These are phyloP conservation scores for Tricholoma flavovirens DNA, from an alignment of 768 basidiomycete genomes.

Conservation along the genomic window DNA sequence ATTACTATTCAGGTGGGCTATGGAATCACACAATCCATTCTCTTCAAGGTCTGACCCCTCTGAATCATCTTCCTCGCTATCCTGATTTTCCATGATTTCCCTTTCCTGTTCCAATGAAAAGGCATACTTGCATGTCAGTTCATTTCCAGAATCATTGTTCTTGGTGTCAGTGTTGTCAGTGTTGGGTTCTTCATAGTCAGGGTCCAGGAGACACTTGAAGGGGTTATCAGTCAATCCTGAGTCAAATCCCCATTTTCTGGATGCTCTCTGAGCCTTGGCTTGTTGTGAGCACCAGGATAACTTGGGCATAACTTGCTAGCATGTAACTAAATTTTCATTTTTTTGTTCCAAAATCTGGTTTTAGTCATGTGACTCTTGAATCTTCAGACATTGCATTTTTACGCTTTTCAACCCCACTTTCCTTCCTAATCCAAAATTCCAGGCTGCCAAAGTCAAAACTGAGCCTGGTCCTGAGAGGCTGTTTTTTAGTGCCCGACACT, in stretches of 20 bases:
- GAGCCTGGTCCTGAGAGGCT: background rate
- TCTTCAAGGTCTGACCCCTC: background rate
- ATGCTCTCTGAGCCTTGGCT: conserved; percentile 5
- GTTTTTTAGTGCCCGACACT: conserved; percentile 5
- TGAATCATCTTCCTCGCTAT: background rate
- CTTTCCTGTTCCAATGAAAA: too few species aligned
- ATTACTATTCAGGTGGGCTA: too few species aligned
- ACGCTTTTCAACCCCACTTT: conserved; percentile 2
- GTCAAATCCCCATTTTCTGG: conserved; percentile 1
- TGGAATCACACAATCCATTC: background rate
- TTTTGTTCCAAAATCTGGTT: conserved; percentile 7
- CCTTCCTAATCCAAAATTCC: conserved; percentile 1
- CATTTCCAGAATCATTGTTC: background rate
- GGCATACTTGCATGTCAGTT: background rate
- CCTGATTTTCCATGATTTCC: background rate
- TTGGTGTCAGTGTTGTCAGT: background rate
- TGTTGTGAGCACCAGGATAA: background rate
- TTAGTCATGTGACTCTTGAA: conserved; percentile 5
- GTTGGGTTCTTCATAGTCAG: background rate
- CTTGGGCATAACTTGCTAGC: conserved; percentile 3
- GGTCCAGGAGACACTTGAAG: conserved; percentile 3
- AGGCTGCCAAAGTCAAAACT: background rate
- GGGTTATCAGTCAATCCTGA: conserved; percentile 6
- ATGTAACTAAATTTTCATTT: background rate
- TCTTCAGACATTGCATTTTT: conserved; percentile 8